phyloP scores from a whole-genome alignment of 2,329 filamentous ascomycete species.

The Aspergillus ustus region DNA sequence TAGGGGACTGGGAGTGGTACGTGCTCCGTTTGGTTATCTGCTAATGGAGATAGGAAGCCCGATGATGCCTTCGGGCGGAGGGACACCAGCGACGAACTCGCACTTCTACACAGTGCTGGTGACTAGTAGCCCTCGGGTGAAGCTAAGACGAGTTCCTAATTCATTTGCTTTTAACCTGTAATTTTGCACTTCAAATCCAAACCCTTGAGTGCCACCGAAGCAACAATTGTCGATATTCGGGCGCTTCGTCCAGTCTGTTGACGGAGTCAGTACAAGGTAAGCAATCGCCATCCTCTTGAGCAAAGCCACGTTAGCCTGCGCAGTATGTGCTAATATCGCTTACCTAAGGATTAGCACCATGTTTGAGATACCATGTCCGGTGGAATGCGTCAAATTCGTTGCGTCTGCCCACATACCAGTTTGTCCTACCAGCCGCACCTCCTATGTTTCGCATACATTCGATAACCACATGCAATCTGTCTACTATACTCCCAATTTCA shows the following conservation, averaged over 20 bases:
- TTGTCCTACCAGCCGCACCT: not conserved
- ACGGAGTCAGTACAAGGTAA: not conserved
- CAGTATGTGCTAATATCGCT: not conserved
- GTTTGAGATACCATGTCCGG: not conserved
- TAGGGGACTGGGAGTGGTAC: not conserved
- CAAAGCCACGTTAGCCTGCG: not conserved
- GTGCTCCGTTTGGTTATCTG: not conserved
- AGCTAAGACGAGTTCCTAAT: slow-evolving; percentile 18
- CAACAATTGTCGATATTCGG: not conserved
- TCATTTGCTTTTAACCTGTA: not conserved
- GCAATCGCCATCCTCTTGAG: not conserved
- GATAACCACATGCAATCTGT: not conserved
- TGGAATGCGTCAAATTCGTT: not conserved
- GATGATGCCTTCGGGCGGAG: not conserved
- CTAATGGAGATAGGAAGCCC: not conserved
- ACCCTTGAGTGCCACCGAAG: not conserved
- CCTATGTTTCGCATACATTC: slow-evolving; percentile 2
- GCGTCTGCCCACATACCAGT: not conserved
- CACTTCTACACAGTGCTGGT: slow-evolving; percentile 17
- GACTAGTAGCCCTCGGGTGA: slow-evolving; percentile 16
- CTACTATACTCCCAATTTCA: not conserved
- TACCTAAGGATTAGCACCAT: not conserved
- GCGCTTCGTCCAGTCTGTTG: not conserved
- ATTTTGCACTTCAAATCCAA: not conserved
- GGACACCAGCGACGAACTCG: slow-evolving; percentile 15